These are phyloP conservation scores for Setomelanomma holmii DNA, from an alignment of 2,329 filamentous ascomycete genomes.

Conservation along the genomic window DNA sequence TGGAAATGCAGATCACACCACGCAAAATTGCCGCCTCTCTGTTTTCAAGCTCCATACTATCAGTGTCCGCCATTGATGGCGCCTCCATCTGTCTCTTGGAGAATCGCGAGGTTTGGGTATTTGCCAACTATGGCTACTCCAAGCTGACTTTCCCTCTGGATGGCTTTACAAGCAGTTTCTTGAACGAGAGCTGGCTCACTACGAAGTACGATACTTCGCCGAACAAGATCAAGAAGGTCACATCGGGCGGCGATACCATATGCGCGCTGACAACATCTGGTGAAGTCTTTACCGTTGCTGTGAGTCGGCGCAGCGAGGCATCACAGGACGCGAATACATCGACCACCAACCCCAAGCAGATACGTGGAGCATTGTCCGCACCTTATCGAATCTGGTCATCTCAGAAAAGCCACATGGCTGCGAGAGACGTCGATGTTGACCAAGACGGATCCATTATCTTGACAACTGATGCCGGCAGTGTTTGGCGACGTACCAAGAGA, in stretches of 20 bases:
- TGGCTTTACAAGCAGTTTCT: conserved; percentile 72
- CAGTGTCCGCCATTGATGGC: conserved; percentile 86
- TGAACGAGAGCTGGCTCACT: conserved; percentile 70
- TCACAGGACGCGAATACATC: conserved; percentile 67
- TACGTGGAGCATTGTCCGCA: conserved; percentile 78
- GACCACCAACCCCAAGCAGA: conserved; percentile 91
- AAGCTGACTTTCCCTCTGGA: conserved; percentile 84
- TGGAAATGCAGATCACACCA: conserved; percentile 82
- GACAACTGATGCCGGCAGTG: conserved; percentile 88
- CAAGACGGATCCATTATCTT: conserved; percentile 95
- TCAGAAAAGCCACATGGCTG: conserved; percentile 82
- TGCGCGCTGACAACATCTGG: conserved; percentile 84
- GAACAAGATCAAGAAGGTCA: conserved; percentile 77
- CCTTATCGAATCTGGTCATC: conserved; percentile 89
- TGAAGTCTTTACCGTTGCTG: conserved; percentile 84
- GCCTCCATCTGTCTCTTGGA: conserved; percentile 86
- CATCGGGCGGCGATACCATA: conserved; percentile 88
- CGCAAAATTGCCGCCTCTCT: conserved; percentile 88
- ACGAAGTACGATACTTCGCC: conserved; percentile 69
- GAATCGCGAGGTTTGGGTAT: conserved; percentile 89
- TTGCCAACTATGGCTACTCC: conserved; percentile 96
- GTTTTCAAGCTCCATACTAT: conserved; percentile 73
- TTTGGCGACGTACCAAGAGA: conserved; percentile 88
- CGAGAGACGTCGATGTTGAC: conserved; percentile 84
- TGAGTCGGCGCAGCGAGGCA: conserved; percentile 72